These are phyloP conservation scores for Colletotrichum cereale DNA, from an alignment of 2,329 filamentous ascomycete species.

Conservation along the genomic window DNA sequence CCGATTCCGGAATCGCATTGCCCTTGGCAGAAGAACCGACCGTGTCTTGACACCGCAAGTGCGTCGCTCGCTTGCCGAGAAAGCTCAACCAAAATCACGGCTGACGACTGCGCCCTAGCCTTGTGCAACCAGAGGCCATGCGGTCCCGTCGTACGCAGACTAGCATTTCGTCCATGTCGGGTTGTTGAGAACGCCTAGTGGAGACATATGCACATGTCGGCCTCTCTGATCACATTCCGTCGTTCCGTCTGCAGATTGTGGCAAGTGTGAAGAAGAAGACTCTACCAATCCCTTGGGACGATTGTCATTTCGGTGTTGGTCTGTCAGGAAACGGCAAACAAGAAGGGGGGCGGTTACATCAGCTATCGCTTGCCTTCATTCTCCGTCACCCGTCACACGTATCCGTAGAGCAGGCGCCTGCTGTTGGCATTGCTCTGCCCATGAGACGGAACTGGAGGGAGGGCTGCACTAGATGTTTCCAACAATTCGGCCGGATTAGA, in stretches of 20 bases:
- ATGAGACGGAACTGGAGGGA: not conserved
- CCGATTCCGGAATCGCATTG: not conserved
- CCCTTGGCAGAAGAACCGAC: not conserved
- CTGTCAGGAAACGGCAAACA: constrained; percentile 14
- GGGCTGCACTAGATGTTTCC: not conserved
- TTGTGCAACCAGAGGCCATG: not conserved
- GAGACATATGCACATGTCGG: constrained; percentile 30
- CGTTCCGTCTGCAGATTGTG: constrained; percentile 39
- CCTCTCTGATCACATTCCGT: constrained; percentile 39
- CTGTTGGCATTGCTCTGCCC: constrained; percentile 3
- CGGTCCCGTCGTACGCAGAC: not conserved
- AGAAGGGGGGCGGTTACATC: constrained; percentile 33
- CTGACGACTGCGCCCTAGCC: not conserved
- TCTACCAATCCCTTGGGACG: constrained; percentile 34
- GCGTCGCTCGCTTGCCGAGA: not conserved
- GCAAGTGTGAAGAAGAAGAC: constrained; percentile 18
- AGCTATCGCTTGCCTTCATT: constrained; percentile 3
- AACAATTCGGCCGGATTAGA: not conserved
- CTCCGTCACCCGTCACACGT: not conserved
- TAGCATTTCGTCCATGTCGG: constrained; percentile 10
- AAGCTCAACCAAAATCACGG: not conserved
- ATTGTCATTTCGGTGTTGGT: constrained; percentile 4
- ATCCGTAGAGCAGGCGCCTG: not conserved
- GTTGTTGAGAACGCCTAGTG: constrained; percentile 25
- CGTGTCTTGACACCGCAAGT: not conserved